These are phyloP conservation scores for Beauveria caledonica DNA, from an alignment of 2,329 filamentous ascomycete species.

Conservation along the genomic window DNA sequence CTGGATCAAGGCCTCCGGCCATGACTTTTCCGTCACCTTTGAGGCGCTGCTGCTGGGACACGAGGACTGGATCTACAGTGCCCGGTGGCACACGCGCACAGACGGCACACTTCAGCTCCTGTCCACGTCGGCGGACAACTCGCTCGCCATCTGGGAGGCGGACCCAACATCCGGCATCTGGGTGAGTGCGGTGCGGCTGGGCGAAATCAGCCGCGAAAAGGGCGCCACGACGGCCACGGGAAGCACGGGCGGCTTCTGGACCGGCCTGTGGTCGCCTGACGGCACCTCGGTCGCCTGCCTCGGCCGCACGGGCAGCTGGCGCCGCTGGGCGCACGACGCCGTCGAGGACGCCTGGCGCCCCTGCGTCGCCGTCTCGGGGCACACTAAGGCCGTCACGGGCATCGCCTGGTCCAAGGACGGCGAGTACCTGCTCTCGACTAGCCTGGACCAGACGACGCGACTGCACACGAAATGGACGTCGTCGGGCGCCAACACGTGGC, in stretches of 20 bases:
- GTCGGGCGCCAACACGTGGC: conserved; percentile 56
- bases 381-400: conserved; percentile 72
- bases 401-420: conserved; percentile 78
- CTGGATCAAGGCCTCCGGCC: conserved; percentile 52
- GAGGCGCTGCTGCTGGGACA: conserved; percentile 90
- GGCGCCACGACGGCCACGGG: conserved; percentile 94
- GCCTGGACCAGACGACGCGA: conserved; percentile 86
- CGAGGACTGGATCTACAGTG: conserved; percentile 97
- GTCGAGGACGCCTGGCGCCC: conserved; percentile 65
- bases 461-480: conserved; percentile 73
- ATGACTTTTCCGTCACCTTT: conserved; percentile 76
- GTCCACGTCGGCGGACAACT: conserved; percentile 91
- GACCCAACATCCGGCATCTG: conserved; percentile 81
- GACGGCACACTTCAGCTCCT: conserved; percentile 60
- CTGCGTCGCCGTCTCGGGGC: conserved; percentile 69
- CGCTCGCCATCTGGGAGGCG: conserved; percentile 84
- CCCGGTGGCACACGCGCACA: conserved; percentile 56
- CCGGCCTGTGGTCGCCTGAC: conserved; percentile 80
- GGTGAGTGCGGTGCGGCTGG: conserved; percentile 76
- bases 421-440: conserved; percentile 79
- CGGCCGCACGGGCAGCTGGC: conserved; percentile 88
- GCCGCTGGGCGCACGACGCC: conserved; percentile 64
- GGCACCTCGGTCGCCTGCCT: conserved; percentile 70
- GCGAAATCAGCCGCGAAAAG: conserved; percentile 90
- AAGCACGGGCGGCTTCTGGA: conserved; percentile 94